These are phyloP conservation scores for Talaromyces funiculosus DNA, from an alignment of 2,329 filamentous ascomycete genomes.

Conservation along the genomic window DNA sequence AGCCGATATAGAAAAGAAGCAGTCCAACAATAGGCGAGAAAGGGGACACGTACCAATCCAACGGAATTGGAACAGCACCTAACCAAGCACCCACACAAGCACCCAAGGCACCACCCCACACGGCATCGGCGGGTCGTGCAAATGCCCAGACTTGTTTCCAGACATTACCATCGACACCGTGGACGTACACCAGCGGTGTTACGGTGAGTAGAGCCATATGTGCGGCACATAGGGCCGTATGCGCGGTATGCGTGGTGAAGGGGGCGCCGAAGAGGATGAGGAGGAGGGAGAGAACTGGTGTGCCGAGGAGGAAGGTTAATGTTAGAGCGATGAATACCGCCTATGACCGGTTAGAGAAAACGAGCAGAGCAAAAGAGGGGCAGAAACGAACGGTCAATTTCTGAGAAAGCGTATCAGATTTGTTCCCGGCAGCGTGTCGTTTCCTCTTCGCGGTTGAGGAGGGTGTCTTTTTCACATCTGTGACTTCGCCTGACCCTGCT, in stretches of 20 bases:
- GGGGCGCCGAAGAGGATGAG: slow-evolving; percentile 90
- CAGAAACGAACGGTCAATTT: slow-evolving; percentile 7
- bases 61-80: slow-evolving; percentile 86
- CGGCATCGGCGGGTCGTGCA: slow-evolving; percentile 70
- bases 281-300: slow-evolving; percentile 53
- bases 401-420: slow-evolving; percentile 2
- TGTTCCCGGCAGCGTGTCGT: not conserved
- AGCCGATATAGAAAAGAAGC: not conserved
- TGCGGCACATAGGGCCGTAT: slow-evolving; percentile 73
- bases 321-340: slow-evolving; percentile 65
- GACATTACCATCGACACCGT: slow-evolving; percentile 65
- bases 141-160: slow-evolving; percentile 68
- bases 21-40: not conserved
- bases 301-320: slow-evolving; percentile 46
- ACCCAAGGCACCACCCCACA: slow-evolving; percentile 77
- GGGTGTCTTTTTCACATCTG: not conserved
- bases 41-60: slow-evolving; percentile 65
- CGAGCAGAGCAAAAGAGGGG: not conserved
- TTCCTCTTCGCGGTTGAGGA: slow-evolving; percentile 6
- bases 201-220: slow-evolving; percentile 75
- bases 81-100: slow-evolving; percentile 79
- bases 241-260: slow-evolving; percentile 68
- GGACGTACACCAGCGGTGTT: slow-evolving; percentile 77
- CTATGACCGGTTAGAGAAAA: too few relatives aligned
- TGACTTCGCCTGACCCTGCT: not conserved